phyloP scores from a whole-genome alignment of 1,284 basidiomycete species.

The Moniliella sp. region DNA sequence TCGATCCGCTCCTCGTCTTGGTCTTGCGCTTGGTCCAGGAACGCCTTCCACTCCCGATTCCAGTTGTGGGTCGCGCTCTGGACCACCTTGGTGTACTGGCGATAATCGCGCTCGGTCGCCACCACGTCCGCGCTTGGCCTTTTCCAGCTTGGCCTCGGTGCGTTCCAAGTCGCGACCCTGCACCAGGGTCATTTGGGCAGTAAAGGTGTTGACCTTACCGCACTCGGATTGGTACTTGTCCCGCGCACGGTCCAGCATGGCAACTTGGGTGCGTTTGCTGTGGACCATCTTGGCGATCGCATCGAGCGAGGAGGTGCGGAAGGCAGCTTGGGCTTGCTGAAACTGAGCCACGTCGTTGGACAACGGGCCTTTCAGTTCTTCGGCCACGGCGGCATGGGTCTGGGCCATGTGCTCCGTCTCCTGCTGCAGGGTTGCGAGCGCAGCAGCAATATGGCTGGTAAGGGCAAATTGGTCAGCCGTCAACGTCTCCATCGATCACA shows the following conservation, averaged over 20 bases:
- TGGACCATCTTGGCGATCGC: constrained; percentile 25
- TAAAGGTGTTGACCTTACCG: constrained; percentile 79
- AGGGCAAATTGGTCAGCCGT: no score
- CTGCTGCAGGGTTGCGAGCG: constrained; percentile 52
- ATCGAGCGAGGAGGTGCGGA: constrained; percentile 1
- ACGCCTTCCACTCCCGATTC: constrained; percentile 70
- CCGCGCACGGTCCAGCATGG: constrained; percentile 42
- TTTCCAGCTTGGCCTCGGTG: constrained; percentile 63
- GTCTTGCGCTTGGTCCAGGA: constrained; percentile 57
- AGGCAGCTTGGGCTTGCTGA: constrained; percentile 6
- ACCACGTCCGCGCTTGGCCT: constrained; percentile 70
- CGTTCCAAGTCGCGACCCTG: constrained; percentile 87
- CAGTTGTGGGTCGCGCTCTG: constrained; percentile 63
- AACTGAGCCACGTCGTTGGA: constrained; percentile 39
- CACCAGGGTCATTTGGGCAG: constrained; percentile 71
- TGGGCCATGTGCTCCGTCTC: constrained; percentile 66
- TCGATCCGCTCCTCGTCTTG: constrained; percentile 79
- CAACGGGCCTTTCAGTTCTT: constrained; percentile 55
- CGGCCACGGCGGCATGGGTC: constrained; percentile 48
- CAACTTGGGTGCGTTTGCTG: constrained; percentile 29
- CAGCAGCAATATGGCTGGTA: no score
- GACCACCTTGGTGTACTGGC: constrained; percentile 59
- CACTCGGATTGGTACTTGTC: constrained; percentile 89
- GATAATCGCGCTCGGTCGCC: constrained; percentile 55
- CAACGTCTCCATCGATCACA: constrained; percentile 44